A percentile compares a stretch with the other conserved stretches of the same genome.
Conservation (phyloP, 768 basidiomycete genomes). For the Calocybe gangraenosa region DNA sequence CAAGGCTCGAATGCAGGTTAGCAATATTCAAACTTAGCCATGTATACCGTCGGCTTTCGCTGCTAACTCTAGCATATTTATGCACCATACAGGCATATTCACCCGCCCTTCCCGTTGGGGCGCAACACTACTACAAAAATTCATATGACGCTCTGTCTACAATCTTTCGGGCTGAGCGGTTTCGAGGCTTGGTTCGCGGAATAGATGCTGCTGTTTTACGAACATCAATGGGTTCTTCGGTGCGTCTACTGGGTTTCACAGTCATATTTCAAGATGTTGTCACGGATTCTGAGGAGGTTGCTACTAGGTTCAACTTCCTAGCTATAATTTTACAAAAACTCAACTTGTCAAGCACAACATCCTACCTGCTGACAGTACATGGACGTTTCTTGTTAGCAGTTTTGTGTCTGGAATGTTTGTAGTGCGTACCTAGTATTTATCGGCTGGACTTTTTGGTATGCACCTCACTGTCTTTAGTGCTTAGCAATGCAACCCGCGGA, state of each 20-base stretch:
- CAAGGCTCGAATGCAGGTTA: slow-evolving; percentile 95
- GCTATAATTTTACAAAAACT: slow-evolving; percentile 91
- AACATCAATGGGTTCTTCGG: slow-evolving; percentile 93
- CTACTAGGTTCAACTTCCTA: slow-evolving; percentile 83
- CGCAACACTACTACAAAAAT: slow-evolving; percentile 88
- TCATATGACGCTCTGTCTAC: slow-evolving; percentile 78
- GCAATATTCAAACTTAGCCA: slow-evolving; percentile 6
- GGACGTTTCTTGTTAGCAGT: slow-evolving; percentile 87
- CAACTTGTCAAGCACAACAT: slow-evolving; percentile 67
- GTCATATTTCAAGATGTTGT: neutral
- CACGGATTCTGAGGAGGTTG: slow-evolving; percentile 3
- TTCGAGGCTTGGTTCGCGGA: slow-evolving; percentile 81
- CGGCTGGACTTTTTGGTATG: neutral
- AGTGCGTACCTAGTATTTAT: slow-evolving; percentile 41
- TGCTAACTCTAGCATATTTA: too few relatives aligned
- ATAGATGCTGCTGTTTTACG: slow-evolving; percentile 91
- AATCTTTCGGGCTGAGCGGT: slow-evolving; percentile 74
- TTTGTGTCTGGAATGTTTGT: slow-evolving; percentile 90
- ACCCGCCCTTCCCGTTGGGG: slow-evolving; percentile 88
- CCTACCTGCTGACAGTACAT: slow-evolving; percentile 70
- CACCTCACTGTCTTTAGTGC: slow-evolving; percentile 41
- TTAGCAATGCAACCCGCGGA: slow-evolving; percentile 94
- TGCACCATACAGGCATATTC: slow-evolving; percentile 74
- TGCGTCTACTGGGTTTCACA: slow-evolving; percentile 21
- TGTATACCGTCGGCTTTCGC: neutral